Percentiles rank a stretch among this genome's conserved stretches.
Conservation (phyloP, 208 protist genomes). For the Acanthamoeba polyphaga region DNA sequence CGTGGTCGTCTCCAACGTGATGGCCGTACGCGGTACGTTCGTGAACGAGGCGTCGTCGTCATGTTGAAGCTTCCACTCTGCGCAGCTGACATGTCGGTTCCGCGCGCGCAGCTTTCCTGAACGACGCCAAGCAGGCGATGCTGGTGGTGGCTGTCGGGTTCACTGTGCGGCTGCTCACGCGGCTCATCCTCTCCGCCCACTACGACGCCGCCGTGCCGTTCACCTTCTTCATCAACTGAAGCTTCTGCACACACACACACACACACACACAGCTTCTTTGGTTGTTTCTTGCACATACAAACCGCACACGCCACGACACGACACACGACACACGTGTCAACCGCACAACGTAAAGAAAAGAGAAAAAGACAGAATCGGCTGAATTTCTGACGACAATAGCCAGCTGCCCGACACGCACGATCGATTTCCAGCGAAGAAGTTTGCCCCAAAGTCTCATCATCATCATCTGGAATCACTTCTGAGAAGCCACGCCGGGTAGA, state of each 20-base stretch:
- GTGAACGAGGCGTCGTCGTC: not conserved
- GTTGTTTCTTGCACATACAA: not conserved
- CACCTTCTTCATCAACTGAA: slow-evolving; percentile 45
- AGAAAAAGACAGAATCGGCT: no score
- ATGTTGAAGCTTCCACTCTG: not conserved
- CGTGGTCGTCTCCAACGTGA: slow-evolving; percentile 55
- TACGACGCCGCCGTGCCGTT: not conserved
- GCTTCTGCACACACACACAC: not conserved
- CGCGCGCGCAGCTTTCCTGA: not conserved
- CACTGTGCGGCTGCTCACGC: not conserved
- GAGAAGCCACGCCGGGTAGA: not conserved
- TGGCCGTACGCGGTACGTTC: slow-evolving; percentile 47
- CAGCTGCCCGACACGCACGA: no score
- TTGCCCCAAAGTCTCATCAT: no score
- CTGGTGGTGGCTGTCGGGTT: not conserved
- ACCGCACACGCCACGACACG: no score
- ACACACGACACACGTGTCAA: no score
- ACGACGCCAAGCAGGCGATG: slow-evolving; percentile 23
- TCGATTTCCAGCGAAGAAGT: no score
- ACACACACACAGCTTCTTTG: no score
- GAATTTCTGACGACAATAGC: no score
- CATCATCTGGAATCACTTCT: not conserved
- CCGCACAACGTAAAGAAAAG: no score
- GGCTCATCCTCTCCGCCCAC: not conserved
- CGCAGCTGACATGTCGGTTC: not conserved